phyloP scores from a whole-genome alignment of 2,329 filamentous ascomycete genomes.

The Hortaea sp. region DNA sequence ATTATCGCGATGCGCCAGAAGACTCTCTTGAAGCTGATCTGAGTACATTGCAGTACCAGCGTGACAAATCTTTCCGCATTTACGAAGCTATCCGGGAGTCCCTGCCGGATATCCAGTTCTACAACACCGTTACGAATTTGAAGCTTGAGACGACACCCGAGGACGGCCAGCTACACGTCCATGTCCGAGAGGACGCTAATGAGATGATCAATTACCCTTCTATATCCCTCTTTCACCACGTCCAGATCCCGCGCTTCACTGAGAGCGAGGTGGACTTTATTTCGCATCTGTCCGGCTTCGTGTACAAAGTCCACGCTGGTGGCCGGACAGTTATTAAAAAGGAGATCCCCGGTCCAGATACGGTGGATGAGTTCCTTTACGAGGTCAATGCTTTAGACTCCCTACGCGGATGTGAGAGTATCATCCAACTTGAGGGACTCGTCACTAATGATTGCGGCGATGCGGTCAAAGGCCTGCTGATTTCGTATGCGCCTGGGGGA shows the following conservation, averaged over 20 bases:
- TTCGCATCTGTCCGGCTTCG: conserved; percentile 90
- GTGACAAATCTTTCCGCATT: conserved; percentile 85
- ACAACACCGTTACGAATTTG: conserved; percentile 88
- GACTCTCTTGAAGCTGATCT: conserved; percentile 82
- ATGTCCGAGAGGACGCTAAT: conserved; percentile 94
- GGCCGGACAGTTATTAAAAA: conserved; percentile 79
- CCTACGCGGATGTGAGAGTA: conserved; percentile 60
- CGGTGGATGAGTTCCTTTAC: conserved; percentile 92
- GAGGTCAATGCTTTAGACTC: conserved; percentile 90
- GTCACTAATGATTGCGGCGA: conserved; percentile 69
- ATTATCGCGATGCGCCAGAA: conserved; percentile 71
- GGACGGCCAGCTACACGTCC: conserved; percentile 80
- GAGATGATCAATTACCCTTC: conserved; percentile 86
- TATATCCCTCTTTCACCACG: conserved; percentile 61
- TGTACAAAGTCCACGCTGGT: conserved; percentile 76
- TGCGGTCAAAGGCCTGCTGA: conserved; percentile 76
- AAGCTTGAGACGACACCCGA: conserved; percentile 80
- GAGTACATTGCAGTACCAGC: conserved; percentile 65
- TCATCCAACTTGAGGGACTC: conserved; percentile 79
- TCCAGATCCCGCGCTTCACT: conserved; percentile 47
- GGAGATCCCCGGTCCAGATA: conserved; percentile 92
- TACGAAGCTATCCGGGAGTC: conserved; percentile 93
- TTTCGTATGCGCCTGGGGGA: conserved; percentile 77
- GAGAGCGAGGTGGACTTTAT: conserved; percentile 76
- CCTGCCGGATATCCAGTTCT: conserved; percentile 87